These are phyloP conservation scores for Wickerhamomyces bovis DNA, from an alignment of 805 yeast genomes.

Conservation along the genomic window DNA sequence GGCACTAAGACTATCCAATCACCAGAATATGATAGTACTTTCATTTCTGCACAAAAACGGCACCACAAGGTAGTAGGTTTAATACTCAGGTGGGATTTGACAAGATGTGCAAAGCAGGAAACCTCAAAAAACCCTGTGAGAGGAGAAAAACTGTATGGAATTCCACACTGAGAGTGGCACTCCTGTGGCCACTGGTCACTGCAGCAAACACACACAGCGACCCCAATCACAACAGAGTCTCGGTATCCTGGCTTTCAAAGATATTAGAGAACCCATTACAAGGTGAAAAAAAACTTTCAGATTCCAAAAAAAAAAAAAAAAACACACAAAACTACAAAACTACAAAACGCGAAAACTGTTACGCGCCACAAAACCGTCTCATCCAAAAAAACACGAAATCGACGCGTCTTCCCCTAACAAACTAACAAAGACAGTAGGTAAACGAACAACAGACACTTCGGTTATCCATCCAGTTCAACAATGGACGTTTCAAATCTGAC, in stretches of 20 bases:
- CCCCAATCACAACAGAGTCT: background rate
- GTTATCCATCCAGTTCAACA: background rate
- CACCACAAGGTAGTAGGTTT: conserved; percentile 32
- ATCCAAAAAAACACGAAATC: background rate
- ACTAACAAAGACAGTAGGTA: background rate
- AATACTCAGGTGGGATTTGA: conserved; percentile 36
- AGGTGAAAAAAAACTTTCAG: background rate
- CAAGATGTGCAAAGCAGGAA: conserved; percentile 31
- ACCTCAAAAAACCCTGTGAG: background rate
- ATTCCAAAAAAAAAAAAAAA: too few species aligned
- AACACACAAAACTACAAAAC: too few species aligned
- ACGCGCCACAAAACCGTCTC: background rate
- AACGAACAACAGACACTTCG: background rate
- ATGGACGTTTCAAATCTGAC: conserved; percentile 44
- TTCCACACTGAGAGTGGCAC: background rate
- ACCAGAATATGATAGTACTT: conserved; percentile 11
- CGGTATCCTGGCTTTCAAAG: too few species aligned
- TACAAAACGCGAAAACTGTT: background rate
- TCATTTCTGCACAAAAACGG: conserved; percentile 38
- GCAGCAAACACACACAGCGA: background rate
- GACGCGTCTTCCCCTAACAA: background rate
- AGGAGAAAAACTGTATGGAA: background rate
- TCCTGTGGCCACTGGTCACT: background rate
- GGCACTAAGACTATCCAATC: conserved; percentile 27
- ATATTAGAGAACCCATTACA: too few species aligned